Base-by-base conservation (phyloP, 2,329 filamentous ascomycete species). In the Fusarium sp. region DNA sequence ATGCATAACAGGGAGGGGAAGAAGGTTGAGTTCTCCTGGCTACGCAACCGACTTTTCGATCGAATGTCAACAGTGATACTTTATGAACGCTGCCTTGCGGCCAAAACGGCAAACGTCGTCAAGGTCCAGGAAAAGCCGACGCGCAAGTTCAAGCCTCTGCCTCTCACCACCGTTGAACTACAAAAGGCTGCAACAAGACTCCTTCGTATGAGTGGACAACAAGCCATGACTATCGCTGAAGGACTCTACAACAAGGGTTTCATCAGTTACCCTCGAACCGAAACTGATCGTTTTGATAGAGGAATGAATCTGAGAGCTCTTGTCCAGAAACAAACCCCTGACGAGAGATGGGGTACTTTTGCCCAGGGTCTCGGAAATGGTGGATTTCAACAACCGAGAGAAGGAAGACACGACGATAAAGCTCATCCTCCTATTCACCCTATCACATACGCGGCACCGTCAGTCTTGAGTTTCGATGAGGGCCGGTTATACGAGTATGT, bases 351-450 rank as follows among this genome's bases (percentile, higher is more conserved):
- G 97, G 95, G 95, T 0, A 81, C 84, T 22, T 98, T 95, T 82
- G 95, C 96, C 5, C 93, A 93, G 81, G 87, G 87, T 20, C 88
- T 98, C 11, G 85, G 94, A 33, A 88, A 93, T 72, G 95, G 95
- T 4, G 92, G 87, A 10, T 98, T 98, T 81, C 90, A 91, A 56
- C 92, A 93, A 75, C 97, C 97, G 20, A 91, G 96, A 48, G 89
- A 92, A 75, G 97, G 97, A 5, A 90, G 91, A 63, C 91, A 98
- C 81, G 97, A 99, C 82, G 97, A 99, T 83, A 97, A 98, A 83
- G 97, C 97, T 1, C 97, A 99, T 84, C 97, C 97, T 29, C 97
- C 97, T 0, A 99, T 99, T 69, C 97, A 99, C 78, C 97, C 97
- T 0, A 93, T 99, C 69, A 93, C 93, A n/a, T 97, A 94, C 80